These are phyloP conservation scores for Aspergillus asperescens DNA, from an alignment of 495 filamentous ascomycete species.

Conservation along the genomic window DNA sequence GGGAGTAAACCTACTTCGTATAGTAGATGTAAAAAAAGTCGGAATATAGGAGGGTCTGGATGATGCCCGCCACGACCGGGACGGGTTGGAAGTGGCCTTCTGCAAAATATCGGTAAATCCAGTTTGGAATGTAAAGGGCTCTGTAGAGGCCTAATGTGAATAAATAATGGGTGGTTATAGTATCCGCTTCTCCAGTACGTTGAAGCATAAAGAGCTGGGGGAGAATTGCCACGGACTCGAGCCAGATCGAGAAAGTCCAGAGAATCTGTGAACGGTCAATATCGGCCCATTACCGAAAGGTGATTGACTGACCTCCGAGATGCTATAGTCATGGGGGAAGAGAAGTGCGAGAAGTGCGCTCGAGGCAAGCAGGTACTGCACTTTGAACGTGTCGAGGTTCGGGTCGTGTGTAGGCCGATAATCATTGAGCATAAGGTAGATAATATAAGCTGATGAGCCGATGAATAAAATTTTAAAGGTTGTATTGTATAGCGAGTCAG, in stretches of 20 bases:
- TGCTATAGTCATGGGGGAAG: constrained; percentile 75
- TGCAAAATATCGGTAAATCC: constrained; percentile 81
- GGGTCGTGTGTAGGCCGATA: constrained; percentile 96
- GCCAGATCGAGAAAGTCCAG: constrained; percentile 97
- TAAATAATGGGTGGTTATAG: constrained; percentile 97
- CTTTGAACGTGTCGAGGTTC: constrained; percentile 92
- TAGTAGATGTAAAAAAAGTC: constrained; percentile 99
- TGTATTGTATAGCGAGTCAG: constrained; percentile 77
- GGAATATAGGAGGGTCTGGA: constrained; percentile 93
- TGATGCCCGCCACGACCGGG: constrained; percentile 75
- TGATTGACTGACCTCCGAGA: constrained; percentile 47
- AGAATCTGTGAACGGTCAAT: constrained; percentile 56
- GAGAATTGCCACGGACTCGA: constrained; percentile 92
- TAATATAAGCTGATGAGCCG: constrained; percentile 77
- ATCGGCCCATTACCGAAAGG: background rate
- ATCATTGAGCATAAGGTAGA: constrained; percentile 93
- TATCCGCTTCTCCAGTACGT: constrained; percentile 94
- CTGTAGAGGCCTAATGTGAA: constrained; percentile 89
- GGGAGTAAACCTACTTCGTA: constrained; percentile 64
- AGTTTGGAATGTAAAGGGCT: constrained; percentile 96
- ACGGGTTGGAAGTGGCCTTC: constrained; percentile 76
- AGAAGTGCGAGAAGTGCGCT: constrained; percentile 72
- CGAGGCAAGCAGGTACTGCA: constrained; percentile 81
- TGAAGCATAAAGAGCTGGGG: constrained; percentile 98
- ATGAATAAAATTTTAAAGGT: constrained; percentile 96